A percentile compares a stretch with the other conserved stretches of the same genome.
Conservation (phyloP, 768 basidiomycete species). For the Gelatoporia subvermispora region DNA sequence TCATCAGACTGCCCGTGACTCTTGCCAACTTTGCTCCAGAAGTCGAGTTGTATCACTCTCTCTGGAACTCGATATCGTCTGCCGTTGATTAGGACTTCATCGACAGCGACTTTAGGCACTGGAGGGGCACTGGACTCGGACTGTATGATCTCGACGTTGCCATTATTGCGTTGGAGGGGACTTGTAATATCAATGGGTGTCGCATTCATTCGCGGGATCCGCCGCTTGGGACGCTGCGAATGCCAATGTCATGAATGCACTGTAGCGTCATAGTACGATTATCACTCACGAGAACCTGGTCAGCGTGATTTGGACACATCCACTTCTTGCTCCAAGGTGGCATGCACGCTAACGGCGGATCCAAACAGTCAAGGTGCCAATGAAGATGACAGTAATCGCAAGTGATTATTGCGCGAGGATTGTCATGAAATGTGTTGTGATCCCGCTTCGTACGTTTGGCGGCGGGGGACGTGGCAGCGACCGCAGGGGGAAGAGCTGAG, state of each 20-base stretch:
- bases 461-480: constrained; percentile 49
- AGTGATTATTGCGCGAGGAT: constrained; percentile 75
- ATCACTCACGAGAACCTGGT: constrained; percentile 68
- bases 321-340: constrained; percentile 88
- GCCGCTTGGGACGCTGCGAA: constrained; percentile 70
- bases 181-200: constrained; percentile 71
- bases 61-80: constrained; percentile 93
- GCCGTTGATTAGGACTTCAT: constrained; percentile 84
- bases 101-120: constrained; percentile 50
- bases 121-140: constrained; percentile 46
- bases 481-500: constrained; percentile 61
- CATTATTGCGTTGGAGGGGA: constrained; percentile 78
- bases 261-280: constrained; percentile 3
- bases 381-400: constrained; percentile 94
- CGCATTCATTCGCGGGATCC: constrained; percentile 69
- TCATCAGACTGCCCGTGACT: constrained; percentile 33
- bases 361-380: constrained; percentile 96
- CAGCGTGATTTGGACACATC: constrained; percentile 99
- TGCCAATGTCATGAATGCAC: constrained; percentile 10
- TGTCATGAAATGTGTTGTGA: constrained; percentile 39
- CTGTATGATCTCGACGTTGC: constrained; percentile 84
- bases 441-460: constrained; percentile 52
- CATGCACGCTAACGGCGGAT: constrained; percentile 83
- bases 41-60: constrained; percentile 85
- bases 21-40: constrained; percentile 79